Evolutionary conservation across 768 basidiomycete genomes (phyloP).

Genomic region (Xanthoconium stramineum): DNA sequence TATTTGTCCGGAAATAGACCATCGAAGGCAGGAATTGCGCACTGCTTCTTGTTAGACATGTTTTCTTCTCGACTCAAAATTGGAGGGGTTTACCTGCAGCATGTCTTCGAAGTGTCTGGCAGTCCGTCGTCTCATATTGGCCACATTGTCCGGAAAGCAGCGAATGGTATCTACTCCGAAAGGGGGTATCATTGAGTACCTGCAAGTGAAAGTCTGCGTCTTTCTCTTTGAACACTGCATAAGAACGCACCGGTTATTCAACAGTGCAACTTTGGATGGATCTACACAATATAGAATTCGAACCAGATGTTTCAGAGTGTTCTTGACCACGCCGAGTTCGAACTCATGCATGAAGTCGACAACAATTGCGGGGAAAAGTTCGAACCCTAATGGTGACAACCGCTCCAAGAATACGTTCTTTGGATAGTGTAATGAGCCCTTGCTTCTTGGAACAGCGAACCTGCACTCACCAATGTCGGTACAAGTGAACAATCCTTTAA

Average conservation of each 20-base stretch:
- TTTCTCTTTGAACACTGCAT: too few species aligned
- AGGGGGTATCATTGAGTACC: background rate
- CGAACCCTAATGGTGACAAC: background rate
- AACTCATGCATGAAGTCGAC: background rate
- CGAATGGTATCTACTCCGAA: constrained; percentile 23
- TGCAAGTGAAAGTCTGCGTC: background rate
- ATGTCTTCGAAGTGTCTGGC: constrained; percentile 11
- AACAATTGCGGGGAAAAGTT: background rate
- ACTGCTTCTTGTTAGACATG: constrained; percentile 16
- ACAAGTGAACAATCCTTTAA: background rate
- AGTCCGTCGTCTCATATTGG: constrained; percentile 34
- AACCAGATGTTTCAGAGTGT: background rate
- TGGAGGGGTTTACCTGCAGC: constrained; percentile 2
- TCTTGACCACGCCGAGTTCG: background rate
- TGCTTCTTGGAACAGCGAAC: too few species aligned
- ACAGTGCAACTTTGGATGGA: background rate
- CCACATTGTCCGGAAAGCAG: constrained; percentile 33
- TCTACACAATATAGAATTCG: background rate
- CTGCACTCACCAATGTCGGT: background rate
- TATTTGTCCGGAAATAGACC: constrained; percentile 31
- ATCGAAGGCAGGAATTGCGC: constrained; percentile 38
- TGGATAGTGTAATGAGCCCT: too few species aligned
- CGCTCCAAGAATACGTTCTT: background rate
- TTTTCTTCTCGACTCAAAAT: background rate
- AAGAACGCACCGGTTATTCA: background rate